Evolutionary conservation across 2,329 filamentous ascomycete species (phyloP), one percentile per base, ranked within the genome.

Genomic region (Westerdykella sp.): DNA sequence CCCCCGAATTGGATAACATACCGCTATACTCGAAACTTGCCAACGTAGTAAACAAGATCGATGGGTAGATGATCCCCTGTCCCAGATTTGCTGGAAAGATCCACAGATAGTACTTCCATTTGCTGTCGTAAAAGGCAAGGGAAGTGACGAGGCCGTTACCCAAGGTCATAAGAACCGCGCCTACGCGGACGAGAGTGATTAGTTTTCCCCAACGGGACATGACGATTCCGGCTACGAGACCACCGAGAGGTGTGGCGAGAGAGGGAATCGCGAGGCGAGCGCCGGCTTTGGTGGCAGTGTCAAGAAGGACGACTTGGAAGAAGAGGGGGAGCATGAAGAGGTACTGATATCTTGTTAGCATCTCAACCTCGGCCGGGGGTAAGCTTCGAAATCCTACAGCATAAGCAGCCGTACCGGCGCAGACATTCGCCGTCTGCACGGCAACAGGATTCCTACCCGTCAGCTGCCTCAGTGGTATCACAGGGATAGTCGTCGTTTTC

Each of bases 301-400:
- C 71, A 40, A 85, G 74, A 38, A 86, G 80, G 21, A 87, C 84
- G 31, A 81, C 83, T 60, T 87, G 84, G 68, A 87, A 74, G 44
- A 73, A 69, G 0, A 74, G 56, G 1, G 71, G 71, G 1, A 73
- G 60, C 36, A 67, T 73, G 50, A 74, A 74, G n/a, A 74, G 62
- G 44, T 71, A 73, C 69, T 15, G 5, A 18, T 31, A 39, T 1
- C 31, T 22, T 5, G 25, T 3, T 39, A 3, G 14, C 6, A 16
- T 44, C 23, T 7, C 25, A n/a, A 32, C 14, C 14, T 15, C 15
- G 21, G 11, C 4, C 7, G 7, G 11, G 25, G n/a, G 12, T 13
- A 10, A 9, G 13, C 32, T 25, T 2, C 22, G 22, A 21, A 22
- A 18, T 69, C 77, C 60, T 57, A 82, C 79, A 13, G 77, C 78